Conservation (phyloP, 495 filamentous ascomycete genomes). For the Annulohypoxylon maeteangense region DNA sequence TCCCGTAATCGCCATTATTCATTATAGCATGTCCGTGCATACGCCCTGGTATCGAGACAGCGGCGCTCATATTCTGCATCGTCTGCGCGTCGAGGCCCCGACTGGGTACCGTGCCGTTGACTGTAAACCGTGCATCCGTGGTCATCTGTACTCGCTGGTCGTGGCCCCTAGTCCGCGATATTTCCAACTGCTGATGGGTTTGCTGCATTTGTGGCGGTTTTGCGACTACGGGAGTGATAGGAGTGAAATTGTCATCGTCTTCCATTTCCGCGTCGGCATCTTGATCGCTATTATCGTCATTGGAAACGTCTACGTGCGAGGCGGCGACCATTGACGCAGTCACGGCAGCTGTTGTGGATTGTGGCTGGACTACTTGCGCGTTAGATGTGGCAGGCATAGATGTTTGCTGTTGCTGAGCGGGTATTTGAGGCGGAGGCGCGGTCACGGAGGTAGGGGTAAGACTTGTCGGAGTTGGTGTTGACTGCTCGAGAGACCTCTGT, state of each 20-base stretch:
- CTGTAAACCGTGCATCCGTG: constrained; percentile 33
- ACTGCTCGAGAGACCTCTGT: constrained; percentile 49
- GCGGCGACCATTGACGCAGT: constrained; percentile 18
- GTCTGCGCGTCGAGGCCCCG: constrained; percentile 42
- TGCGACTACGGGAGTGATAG: constrained; percentile 36
- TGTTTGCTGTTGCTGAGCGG: constrained; percentile 27
- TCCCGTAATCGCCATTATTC: constrained; percentile 46
- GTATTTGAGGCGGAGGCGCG: constrained; percentile 9
- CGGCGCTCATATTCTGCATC: constrained; percentile 46
- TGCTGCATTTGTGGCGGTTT: constrained; percentile 31
- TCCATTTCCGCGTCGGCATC: constrained; percentile 57
- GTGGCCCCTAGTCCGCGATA: constrained; percentile 38
- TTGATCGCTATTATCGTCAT: constrained; percentile 54
- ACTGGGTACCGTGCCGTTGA: constrained; percentile 37
- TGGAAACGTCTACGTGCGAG: constrained; percentile 28
- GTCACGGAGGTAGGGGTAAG: constrained; percentile 22
- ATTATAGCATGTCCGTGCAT: constrained; percentile 45
- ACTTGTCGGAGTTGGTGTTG: constrained; percentile 30
- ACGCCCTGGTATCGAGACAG: constrained; percentile 38
- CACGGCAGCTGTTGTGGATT: constrained; percentile 17
- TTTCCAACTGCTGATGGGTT: constrained; percentile 44
- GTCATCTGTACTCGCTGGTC: constrained; percentile 30
- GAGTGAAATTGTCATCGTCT: constrained; percentile 50
- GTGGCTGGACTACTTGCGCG: constrained; percentile 14
- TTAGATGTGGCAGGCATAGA: constrained; percentile 29